phyloP scores from a whole-genome alignment of 257 asterid genomes.

The Solanum piurae region DNA sequence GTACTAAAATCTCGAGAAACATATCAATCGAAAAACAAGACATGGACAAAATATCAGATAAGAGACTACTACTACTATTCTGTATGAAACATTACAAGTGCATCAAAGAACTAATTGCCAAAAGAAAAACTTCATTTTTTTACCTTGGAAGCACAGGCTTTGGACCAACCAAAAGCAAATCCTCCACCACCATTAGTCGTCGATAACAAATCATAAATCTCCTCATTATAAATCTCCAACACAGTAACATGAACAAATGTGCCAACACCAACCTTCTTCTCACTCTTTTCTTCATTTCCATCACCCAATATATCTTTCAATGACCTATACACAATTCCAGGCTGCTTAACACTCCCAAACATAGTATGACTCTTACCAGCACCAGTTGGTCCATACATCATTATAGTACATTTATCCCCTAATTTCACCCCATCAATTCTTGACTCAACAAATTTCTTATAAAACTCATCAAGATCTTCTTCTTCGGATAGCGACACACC shows the following conservation, averaged over 20 bases:
- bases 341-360: slow-evolving; percentile 69
- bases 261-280: slow-evolving; percentile 34
- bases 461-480: slow-evolving; percentile 68
- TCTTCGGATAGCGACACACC: slow-evolving; percentile 73
- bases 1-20: not conserved
- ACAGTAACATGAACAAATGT: slow-evolving; percentile 86
- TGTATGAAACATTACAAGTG: not conserved
- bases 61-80: not conserved
- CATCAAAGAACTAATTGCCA: not conserved
- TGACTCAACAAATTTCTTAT: slow-evolving; percentile 58
- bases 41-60: not conserved
- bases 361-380: slow-evolving; percentile 92
- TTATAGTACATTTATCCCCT: slow-evolving; percentile 82
- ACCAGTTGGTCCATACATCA: slow-evolving; percentile 98
- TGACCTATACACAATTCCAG: slow-evolving; percentile 75
- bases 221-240: slow-evolving; percentile 87
- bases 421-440: slow-evolving; percentile 65
- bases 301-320: slow-evolving; percentile 68
- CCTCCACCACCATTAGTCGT: slow-evolving; percentile 50
- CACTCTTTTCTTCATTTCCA: slow-evolving; percentile 28
- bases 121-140: not conserved
- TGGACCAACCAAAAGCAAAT: slow-evolving; percentile 67
- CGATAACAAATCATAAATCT: slow-evolving; percentile 67
- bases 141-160: slow-evolving; percentile 76
- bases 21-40: not conserved